phyloP scores from a whole-genome alignment of 2,329 filamentous ascomycete genomes.

The Dryadomyces sulphureus region DNA sequence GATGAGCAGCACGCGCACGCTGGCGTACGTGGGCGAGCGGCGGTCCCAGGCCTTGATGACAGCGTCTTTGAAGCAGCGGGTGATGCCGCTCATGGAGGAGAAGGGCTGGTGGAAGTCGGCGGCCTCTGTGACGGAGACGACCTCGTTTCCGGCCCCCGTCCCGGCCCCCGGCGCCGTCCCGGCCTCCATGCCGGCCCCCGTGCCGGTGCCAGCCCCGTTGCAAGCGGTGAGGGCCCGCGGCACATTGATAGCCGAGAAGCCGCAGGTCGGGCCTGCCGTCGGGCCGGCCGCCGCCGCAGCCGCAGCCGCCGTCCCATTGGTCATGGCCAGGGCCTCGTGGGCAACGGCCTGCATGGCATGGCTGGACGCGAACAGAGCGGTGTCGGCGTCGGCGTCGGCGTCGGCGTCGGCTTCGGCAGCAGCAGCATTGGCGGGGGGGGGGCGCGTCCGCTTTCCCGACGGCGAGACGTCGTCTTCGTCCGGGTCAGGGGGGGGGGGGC shows the following conservation, averaged over 20 bases:
- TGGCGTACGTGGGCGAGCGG: constrained; percentile 8
- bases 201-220: too few species aligned
- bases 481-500: constrained; percentile 7
- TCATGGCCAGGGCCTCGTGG: constrained; percentile 8
- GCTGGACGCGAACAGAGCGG: not conserved
- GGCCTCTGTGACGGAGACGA: not conserved
- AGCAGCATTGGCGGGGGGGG: not conserved
- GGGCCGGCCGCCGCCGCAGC: too few species aligned
- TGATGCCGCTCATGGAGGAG: constrained; percentile 9
- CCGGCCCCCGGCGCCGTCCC: not conserved
- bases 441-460: constrained; percentile 8
- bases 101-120: not conserved
- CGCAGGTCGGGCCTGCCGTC: too few species aligned
- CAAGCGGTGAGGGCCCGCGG: not conserved
- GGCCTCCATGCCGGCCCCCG: too few species aligned
- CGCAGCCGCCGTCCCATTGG: not conserved
- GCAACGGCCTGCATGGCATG: constrained; percentile 8
- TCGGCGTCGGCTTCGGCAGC: not conserved
- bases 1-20: constrained; percentile 8
- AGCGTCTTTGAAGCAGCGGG: constrained; percentile 7
- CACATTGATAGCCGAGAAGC: constrained; percentile 3
- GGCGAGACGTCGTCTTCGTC: constrained; percentile 6
- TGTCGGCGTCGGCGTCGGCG: not conserved
- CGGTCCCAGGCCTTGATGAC: constrained; percentile 7
- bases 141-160: not conserved